Percentiles rank a stretch among this genome's conserved stretches.
phyloP scores from a whole-genome alignment of 164 flowering plant genomes.

The Vitis rotundifolia region DNA sequence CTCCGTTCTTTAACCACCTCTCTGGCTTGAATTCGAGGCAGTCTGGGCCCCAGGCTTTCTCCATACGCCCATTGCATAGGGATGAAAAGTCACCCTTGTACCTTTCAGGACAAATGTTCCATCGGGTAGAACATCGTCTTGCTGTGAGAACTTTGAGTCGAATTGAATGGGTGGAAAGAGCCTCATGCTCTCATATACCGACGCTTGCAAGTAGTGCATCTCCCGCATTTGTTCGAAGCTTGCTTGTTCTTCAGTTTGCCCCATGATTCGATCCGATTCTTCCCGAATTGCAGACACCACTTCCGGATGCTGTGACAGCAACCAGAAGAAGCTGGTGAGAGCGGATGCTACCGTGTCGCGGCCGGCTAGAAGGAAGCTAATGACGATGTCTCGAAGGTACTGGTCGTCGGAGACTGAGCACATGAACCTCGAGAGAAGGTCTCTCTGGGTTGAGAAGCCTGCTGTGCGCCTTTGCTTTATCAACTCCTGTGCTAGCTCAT shows the following conservation, averaged over 20 bases:
- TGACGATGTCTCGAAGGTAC: slow-evolving; percentile 54
- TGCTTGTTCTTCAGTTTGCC: slow-evolving; percentile 14
- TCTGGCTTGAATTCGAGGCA: slow-evolving; percentile 66
- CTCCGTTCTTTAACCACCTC: slow-evolving; percentile 68
- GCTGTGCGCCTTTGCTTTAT: slow-evolving; percentile 32
- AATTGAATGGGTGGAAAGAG: slow-evolving; percentile 85
- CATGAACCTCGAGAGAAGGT: slow-evolving; percentile 63
- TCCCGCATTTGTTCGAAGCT: slow-evolving; percentile 41
- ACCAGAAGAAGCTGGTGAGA: slow-evolving; percentile 44
- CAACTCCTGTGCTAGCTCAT: slow-evolving; percentile 39
- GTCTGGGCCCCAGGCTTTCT: slow-evolving; percentile 72
- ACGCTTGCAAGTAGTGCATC: slow-evolving; percentile 72
- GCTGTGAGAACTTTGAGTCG: slow-evolving; percentile 63
- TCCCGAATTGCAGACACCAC: slow-evolving; percentile 33
- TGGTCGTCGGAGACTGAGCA: slow-evolving; percentile 34
- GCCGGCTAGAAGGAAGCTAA: slow-evolving; percentile 64
- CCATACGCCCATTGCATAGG: slow-evolving; percentile 95
- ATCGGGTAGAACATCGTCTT: slow-evolving; percentile 74
- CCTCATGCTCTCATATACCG: slow-evolving; percentile 68
- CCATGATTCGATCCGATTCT: slow-evolving; percentile 43
- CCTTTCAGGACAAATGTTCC: slow-evolving; percentile 61
- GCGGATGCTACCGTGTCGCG: slow-evolving; percentile 63
- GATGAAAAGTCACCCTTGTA: slow-evolving; percentile 78
- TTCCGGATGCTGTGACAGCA: slow-evolving; percentile 35
- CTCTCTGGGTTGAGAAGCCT: slow-evolving; percentile 27